A percentile compares a stretch with the other conserved stretches of the same genome.
phyloP scores from a whole-genome alignment of 148 eudicot species.

The Agrostemma githago region DNA sequence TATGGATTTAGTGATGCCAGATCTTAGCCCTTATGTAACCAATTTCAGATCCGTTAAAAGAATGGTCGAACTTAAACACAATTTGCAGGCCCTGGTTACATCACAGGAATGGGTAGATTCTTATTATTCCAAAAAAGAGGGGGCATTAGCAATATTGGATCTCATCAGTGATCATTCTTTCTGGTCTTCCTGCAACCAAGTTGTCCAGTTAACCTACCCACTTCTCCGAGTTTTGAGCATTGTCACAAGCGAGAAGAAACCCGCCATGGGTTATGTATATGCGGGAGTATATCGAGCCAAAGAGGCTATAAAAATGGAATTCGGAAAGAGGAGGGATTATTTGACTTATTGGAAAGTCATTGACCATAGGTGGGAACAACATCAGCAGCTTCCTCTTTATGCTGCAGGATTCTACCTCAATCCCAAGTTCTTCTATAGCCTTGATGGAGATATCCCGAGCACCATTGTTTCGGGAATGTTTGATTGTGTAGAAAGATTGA shows the following conservation, averaged over 20 bases:
- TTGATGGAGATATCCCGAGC: slow-evolving; percentile 57
- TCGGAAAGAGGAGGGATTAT: slow-evolving; percentile 54
- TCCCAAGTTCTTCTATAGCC: slow-evolving; percentile 68
- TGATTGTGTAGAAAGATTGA: slow-evolving; percentile 79
- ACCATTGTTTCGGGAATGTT: slow-evolving; percentile 58
- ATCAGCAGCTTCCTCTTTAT: slow-evolving; percentile 68
- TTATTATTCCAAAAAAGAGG: slow-evolving; percentile 64
- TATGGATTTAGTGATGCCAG: slow-evolving; percentile 69
- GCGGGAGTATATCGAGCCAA: slow-evolving; percentile 82
- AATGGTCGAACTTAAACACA: slow-evolving; percentile 64
- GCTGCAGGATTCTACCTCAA: slow-evolving; percentile 85
- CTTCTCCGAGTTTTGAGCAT: slow-evolving; percentile 60
- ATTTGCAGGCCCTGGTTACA: slow-evolving; percentile 78
- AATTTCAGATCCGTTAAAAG: slow-evolving; percentile 64
- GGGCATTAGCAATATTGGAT: slow-evolving; percentile 66
- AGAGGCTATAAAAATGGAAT: slow-evolving; percentile 70
- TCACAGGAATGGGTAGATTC: slow-evolving; percentile 97
- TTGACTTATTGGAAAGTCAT: slow-evolving; percentile 76
- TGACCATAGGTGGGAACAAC: slow-evolving; percentile 71
- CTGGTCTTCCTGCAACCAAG: slow-evolving; percentile 67
- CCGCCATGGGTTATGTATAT: slow-evolving; percentile 84
- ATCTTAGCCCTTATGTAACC: slow-evolving; percentile 45
- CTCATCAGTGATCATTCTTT: slow-evolving; percentile 60
- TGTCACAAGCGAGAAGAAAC: slow-evolving; percentile 56
- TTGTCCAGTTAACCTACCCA: slow-evolving; percentile 60